Conservation (phyloP, 352 stramenopile species). For the Globisporangium acanthophoron region DNA sequence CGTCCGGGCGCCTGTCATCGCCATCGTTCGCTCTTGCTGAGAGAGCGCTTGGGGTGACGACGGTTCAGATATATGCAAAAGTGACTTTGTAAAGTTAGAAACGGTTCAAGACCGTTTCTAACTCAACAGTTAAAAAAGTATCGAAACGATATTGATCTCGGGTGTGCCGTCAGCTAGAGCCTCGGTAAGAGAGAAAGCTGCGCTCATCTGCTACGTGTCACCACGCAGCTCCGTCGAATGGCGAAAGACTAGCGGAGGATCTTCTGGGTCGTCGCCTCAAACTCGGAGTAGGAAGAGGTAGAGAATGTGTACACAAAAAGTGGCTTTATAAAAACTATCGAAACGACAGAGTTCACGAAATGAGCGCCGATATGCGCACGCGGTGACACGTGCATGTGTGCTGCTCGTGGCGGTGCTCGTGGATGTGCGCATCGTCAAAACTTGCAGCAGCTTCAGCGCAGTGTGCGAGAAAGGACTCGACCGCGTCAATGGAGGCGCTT, state of each 20-base stretch:
- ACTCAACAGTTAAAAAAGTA: too few relatives aligned
- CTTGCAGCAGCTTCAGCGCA: neutral
- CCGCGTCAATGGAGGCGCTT: neutral
- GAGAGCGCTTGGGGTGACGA: neutral
- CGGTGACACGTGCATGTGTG: slow-evolving; percentile 9
- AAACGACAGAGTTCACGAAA: neutral
- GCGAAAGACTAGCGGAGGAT: too few relatives aligned
- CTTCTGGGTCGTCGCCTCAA: too few relatives aligned
- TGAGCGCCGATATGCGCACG: slow-evolving; percentile 15
- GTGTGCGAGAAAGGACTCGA: slow-evolving; percentile 6
- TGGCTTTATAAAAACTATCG: too few relatives aligned
- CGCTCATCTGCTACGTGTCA: too few relatives aligned
- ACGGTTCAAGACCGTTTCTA: too few relatives aligned
- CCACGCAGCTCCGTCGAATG: too few relatives aligned
- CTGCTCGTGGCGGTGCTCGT: neutral
- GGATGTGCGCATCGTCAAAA: neutral
- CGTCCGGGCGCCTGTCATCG: neutral
- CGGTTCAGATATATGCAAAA: neutral
- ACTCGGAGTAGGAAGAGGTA: neutral
- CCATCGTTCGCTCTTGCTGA: neutral
- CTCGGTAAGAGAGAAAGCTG: too few relatives aligned
- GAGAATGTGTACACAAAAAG: neutral
- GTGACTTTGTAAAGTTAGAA: too few relatives aligned
- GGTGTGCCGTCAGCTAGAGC: neutral
- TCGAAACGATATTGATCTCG: neutral